Evolutionary conservation across 2,329 filamentous ascomycete species (phyloP).

Genomic region (Cladosporium sp.): DNA sequence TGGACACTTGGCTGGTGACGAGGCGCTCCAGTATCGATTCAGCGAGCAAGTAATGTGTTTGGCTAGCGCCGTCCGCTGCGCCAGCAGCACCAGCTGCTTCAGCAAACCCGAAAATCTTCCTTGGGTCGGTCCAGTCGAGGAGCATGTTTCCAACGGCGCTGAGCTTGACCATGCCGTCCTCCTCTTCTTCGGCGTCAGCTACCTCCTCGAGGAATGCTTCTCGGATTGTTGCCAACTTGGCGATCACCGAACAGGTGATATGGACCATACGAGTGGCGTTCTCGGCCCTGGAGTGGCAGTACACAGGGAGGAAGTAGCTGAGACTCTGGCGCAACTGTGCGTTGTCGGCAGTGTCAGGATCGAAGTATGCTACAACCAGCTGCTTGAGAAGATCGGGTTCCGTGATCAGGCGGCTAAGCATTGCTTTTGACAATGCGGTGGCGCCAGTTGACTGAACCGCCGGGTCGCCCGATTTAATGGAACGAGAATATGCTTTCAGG

Average conservation of each 20-base stretch:
- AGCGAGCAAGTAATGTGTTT: conserved; percentile 76
- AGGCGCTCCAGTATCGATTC: conserved; percentile 75
- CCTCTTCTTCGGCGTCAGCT: conserved; percentile 67
- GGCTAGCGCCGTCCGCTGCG: conserved; percentile 28
- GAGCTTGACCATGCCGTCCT: conserved; percentile 73
- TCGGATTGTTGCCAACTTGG: conserved; percentile 58
- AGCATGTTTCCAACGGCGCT: conserved; percentile 78
- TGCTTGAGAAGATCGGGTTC: conserved; percentile 76
- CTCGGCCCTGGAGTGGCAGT: conserved; percentile 79
- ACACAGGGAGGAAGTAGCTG: conserved; percentile 92
- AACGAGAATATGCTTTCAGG: conserved; percentile 82
- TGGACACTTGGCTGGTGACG: conserved; percentile 61
- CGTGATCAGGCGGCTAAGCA: conserved; percentile 77
- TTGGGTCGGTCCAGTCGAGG: conserved; percentile 92
- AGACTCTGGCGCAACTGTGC: conserved; percentile 82
- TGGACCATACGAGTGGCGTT: conserved; percentile 81
- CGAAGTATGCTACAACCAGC: conserved; percentile 83
- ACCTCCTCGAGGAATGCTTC: conserved; percentile 43
- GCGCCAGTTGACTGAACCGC: conserved; percentile 81
- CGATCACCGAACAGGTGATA: conserved; percentile 73
- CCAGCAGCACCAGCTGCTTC: conserved; percentile 28
- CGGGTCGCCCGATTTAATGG: conserved; percentile 70
- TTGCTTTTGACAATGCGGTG: conserved; percentile 79
- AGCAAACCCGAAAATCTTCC: conserved; percentile 61
- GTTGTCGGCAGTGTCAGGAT: conserved; percentile 76